phyloP scores from a whole-genome alignment of 2,329 filamentous ascomycete species.

The Ophiobolus disseminans region DNA sequence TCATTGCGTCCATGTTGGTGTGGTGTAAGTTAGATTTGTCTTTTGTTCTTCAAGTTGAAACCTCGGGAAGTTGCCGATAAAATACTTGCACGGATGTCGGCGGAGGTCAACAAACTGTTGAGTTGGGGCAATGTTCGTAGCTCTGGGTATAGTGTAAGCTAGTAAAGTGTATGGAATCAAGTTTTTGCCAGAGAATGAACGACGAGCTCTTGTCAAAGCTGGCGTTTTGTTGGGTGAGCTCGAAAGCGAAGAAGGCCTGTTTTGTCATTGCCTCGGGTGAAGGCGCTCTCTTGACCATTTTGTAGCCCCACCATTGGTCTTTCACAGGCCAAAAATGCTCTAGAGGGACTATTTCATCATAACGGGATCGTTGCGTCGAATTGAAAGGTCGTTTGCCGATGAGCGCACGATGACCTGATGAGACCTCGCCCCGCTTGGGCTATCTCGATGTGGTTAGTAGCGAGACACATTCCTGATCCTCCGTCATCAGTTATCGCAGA shows the following conservation, averaged over 20 bases:
- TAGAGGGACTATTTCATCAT: conserved; percentile 27
- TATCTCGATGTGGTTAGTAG: conserved; percentile 11
- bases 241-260: conserved; percentile 7
- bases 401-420: conserved; percentile 13
- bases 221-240: conserved; percentile 15
- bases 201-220: neutral
- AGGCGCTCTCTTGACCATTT: conserved; percentile 24
- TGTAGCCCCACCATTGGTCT: conserved; percentile 22
- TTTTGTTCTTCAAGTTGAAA: conserved; percentile 1
- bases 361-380: conserved; percentile 22
- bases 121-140: too few relatives aligned
- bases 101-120: too few relatives aligned
- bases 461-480: conserved; percentile 7
- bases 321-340: conserved; percentile 6
- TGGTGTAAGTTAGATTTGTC: conserved; percentile 5
- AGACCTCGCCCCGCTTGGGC: neutral
- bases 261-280: conserved; percentile 6
- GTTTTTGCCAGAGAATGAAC: too few relatives aligned
- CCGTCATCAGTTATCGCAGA: neutral
- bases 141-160: too few relatives aligned
- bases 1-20: conserved; percentile 34
- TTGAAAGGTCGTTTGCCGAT: conserved; percentile 18
- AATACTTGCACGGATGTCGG: neutral
- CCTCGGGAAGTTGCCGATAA: neutral
- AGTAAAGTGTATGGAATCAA: too few relatives aligned